These are phyloP conservation scores for Xylaria venustula DNA, from an alignment of 495 filamentous ascomycete genomes.

Conservation along the genomic window DNA sequence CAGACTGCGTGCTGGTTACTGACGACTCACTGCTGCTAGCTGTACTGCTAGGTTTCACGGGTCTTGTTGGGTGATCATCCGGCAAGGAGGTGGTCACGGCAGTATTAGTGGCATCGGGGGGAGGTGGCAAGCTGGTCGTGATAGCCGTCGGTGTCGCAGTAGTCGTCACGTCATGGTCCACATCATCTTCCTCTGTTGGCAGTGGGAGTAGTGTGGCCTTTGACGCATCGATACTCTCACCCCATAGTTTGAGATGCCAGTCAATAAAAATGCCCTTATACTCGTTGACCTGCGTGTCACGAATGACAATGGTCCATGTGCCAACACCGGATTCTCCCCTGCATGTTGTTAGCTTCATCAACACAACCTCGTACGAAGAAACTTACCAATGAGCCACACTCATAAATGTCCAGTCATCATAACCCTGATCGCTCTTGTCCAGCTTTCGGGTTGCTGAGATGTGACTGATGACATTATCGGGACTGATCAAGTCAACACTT, in stretches of 20 bases:
- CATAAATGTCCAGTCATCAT: constrained; percentile 98
- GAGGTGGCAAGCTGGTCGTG: constrained; percentile 39
- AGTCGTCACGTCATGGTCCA: constrained; percentile 63
- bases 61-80: constrained; percentile 74
- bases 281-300: constrained; percentile 78
- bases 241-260: constrained; percentile 95
- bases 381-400: constrained; percentile 91
- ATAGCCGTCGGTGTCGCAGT: constrained; percentile 40
- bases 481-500: constrained; percentile 88
- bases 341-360: constrained; percentile 19
- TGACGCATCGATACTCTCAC: constrained; percentile 72
- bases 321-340: constrained; percentile 90
- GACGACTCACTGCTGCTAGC: constrained; percentile 42
- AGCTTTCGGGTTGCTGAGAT: constrained; percentile 68
- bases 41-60: constrained; percentile 53
- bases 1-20: constrained; percentile 29
- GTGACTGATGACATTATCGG: constrained; percentile 76
- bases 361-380: constrained; percentile 14
- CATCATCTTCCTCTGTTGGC: constrained; percentile 80
- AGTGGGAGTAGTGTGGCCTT: constrained; percentile 74
- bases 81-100: constrained; percentile 47
- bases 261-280: constrained; percentile 76
- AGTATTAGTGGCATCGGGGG: constrained; percentile 25
- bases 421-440: constrained; percentile 68
- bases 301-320: constrained; percentile 86